A percentile compares a stretch with the other conserved stretches of the same genome.
Conservation (phyloP, 2,329 filamentous ascomycete genomes). For the Arthrobotrys musiformis region DNA sequence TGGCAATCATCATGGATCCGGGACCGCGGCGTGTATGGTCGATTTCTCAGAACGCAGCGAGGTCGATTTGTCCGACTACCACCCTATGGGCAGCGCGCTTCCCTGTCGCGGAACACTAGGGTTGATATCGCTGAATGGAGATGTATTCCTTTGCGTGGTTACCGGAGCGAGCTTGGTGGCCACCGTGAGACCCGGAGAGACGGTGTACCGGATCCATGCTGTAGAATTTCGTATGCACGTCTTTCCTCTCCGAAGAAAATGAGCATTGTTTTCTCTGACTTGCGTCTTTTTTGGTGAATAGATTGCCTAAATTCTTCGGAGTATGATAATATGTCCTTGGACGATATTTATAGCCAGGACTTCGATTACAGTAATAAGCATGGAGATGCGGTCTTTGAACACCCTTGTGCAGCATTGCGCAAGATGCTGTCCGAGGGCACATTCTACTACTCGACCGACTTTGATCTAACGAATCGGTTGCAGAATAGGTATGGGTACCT, state of each 20-base stretch:
- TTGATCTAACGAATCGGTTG: constrained; percentile 91
- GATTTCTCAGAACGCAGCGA: constrained; percentile 77
- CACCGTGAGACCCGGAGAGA: constrained; percentile 85
- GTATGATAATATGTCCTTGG: constrained; percentile 77
- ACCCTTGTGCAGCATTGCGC: constrained; percentile 88
- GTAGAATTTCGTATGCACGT: constrained; percentile 78
- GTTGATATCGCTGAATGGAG: constrained; percentile 81
- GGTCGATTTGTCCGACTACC: constrained; percentile 78
- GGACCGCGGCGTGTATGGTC: constrained; percentile 79
- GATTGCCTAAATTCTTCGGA: constrained; percentile 88
- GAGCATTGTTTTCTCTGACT: too few species aligned
- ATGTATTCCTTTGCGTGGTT: constrained; percentile 92
- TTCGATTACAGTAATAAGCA: constrained; percentile 68
- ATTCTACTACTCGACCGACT: constrained; percentile 99
- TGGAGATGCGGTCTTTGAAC: constrained; percentile 78
- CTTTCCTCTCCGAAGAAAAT: constrained; percentile 34
- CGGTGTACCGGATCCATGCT: constrained; percentile 82
- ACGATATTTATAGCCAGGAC: constrained; percentile 69
- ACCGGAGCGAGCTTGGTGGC: constrained; percentile 82
- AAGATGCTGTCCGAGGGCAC: constrained; percentile 92
- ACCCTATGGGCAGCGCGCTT: constrained; percentile 74
- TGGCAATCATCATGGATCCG: constrained; percentile 53
- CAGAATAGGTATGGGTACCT: constrained; percentile 75
- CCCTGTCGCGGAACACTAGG: constrained; percentile 87
- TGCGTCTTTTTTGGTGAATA: constrained; percentile 58